A percentile compares a stretch with the other conserved stretches of the same genome.
Conservation (phyloP, 192 early-diverging fungal species). For the Chytriomyces hyalinus region DNA sequence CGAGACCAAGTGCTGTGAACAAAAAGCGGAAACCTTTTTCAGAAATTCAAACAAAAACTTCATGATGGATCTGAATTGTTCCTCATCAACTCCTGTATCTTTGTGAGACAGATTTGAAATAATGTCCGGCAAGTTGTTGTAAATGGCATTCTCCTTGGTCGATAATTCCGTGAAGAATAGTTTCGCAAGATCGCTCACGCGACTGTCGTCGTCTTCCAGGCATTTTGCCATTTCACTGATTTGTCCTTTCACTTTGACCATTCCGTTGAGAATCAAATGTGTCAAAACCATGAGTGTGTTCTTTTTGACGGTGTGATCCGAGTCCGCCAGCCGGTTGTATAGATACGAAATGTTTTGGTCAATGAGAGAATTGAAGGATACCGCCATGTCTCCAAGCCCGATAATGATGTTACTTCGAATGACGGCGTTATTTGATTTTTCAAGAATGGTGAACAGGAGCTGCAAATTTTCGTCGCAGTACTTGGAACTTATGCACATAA, state of each 20-base stretch:
- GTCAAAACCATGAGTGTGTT: constrained; percentile 99
- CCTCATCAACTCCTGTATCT: constrained; percentile 76
- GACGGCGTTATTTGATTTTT: constrained; percentile 79
- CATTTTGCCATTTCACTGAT: constrained; percentile 98
- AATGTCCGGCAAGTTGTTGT: constrained; percentile 99
- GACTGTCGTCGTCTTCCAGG: constrained; percentile 77
- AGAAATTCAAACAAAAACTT: constrained; percentile 95
- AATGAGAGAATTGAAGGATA: constrained; percentile 96
- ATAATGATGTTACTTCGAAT: constrained; percentile 96
- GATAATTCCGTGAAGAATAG: constrained; percentile 96
- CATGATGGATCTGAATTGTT: constrained; percentile 88
- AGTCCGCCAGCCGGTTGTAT: constrained; percentile 87
- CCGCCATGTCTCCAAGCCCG: constrained; percentile 96
- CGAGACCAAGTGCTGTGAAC: not conserved
- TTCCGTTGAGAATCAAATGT: constrained; percentile 96
- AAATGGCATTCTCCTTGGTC: constrained; percentile 96
- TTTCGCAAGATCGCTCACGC: constrained; percentile 90
- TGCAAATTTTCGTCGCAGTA: constrained; percentile 94
- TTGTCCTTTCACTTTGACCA: constrained; percentile 99
- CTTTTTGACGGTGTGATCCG: constrained; percentile 83
- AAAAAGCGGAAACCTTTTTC: constrained; percentile 62
- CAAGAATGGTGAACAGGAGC: constrained; percentile 87
- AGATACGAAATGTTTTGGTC: constrained; percentile 95
- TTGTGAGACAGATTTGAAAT: constrained; percentile 84
- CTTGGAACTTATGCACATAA: constrained; percentile 95